Percentiles rank a stretch among this genome's conserved stretches.
These are phyloP conservation scores for Penicillium tannophilum DNA, from an alignment of 495 filamentous ascomycete genomes.

Conservation along the genomic window DNA sequence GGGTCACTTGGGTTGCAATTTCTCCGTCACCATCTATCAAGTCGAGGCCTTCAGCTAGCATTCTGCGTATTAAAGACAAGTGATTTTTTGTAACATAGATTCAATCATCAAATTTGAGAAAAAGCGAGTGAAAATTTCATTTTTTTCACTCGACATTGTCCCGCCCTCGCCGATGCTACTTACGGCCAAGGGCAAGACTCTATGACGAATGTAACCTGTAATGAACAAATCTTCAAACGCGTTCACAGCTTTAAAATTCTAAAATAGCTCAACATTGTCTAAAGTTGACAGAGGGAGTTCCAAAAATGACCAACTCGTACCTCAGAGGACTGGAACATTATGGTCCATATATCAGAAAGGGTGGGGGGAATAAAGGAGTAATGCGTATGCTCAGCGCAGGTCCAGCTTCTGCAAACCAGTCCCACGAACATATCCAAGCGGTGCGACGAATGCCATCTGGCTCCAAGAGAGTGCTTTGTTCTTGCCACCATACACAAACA, in stretches of 20 bases:
- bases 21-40: background rate
- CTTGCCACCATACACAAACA: constrained; percentile 55
- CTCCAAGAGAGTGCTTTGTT: constrained; percentile 55
- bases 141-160: background rate
- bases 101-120: background rate
- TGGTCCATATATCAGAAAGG: too few species aligned
- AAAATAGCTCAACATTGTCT: too few species aligned
- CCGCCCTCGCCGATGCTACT: background rate
- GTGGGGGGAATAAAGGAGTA: too few species aligned
- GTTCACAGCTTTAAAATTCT: too few species aligned
- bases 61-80: background rate
- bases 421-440: constrained; percentile 39
- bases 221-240: background rate
- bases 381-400: background rate
- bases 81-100: background rate
- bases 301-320: too few species aligned
- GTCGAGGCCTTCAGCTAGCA: background rate
- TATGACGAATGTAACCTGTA: background rate
- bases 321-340: too few species aligned
- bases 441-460: constrained; percentile 61
- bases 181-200: background rate
- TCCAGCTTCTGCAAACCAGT: constrained; percentile 16
- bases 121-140: background rate
- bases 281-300: too few species aligned
- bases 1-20: background rate